Percentiles rank a stretch among this genome's conserved stretches.
phyloP scores from a whole-genome alignment of 2,329 filamentous ascomycete species.

The Penicillium sp. region DNA sequence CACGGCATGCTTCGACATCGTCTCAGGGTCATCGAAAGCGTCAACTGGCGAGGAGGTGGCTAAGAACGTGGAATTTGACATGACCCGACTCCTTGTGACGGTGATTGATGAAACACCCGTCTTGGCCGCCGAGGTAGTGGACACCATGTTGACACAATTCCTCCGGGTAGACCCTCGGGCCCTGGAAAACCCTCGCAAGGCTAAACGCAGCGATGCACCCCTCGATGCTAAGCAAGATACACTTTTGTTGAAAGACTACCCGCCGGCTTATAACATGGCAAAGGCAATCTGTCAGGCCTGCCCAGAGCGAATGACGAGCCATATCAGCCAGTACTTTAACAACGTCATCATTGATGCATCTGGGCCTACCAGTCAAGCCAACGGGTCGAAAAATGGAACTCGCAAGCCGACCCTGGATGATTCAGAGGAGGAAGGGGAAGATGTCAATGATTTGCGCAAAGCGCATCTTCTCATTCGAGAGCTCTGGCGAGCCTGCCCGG shows the following conservation, averaged over 20 bases:
- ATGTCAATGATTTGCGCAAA: constrained; percentile 83
- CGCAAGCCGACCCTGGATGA: constrained; percentile 57
- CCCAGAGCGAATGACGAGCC: constrained; percentile 90
- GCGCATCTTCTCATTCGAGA: constrained; percentile 87
- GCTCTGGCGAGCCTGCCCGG: constrained; percentile 87
- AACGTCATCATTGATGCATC: constrained; percentile 92
- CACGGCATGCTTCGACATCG: constrained; percentile 85
- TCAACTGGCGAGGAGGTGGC: constrained; percentile 77
- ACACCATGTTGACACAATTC: constrained; percentile 94
- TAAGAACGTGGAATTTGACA: constrained; percentile 90
- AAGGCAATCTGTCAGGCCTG: constrained; percentile 88
- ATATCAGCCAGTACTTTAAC: constrained; percentile 95
- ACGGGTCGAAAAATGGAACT: constrained; percentile 49
- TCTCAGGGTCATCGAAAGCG: constrained; percentile 74
- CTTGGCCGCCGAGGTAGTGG: constrained; percentile 78
- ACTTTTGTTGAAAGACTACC: constrained; percentile 80
- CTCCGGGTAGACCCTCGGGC: constrained; percentile 75
- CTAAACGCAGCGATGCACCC: constrained; percentile 53
- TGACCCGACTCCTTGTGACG: constrained; percentile 80
- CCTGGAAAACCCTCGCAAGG: constrained; percentile 55
- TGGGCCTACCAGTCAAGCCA: constrained; percentile 56
- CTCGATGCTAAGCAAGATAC: constrained; percentile 78
- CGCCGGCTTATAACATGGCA: constrained; percentile 93
- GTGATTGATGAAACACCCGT: constrained; percentile 82
- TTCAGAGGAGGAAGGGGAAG: constrained; percentile 71